Evolutionary conservation across 1,139 yeast genomes (phyloP), one percentile per base, ranked within the genome.

Genomic region (Pneumocystis sp.): DNA sequence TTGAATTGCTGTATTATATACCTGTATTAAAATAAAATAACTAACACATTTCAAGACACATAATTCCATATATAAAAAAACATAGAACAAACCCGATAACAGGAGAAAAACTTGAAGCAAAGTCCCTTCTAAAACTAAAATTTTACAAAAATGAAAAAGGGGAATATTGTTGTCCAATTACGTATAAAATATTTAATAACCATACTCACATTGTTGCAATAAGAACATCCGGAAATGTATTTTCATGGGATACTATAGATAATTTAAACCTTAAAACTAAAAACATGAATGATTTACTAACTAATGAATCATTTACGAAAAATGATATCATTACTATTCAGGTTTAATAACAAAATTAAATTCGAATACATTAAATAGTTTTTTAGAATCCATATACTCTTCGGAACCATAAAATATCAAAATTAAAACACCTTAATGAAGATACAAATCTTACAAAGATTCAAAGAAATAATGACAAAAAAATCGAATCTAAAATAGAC

Each of bases 1-100:
- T 72, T 69, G 79, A 76, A 66, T 68, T 74, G 45, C 69, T 50
- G 57, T 50, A 70, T 62, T 68, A 35, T 25, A 67, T 39, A n/a
- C 12, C 25, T n/a, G 4, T 40, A 8, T 25, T 19, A 10, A 59
- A 45, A n/a, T 29, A 56, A 25, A 35, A n/a, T 37, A 25, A 42
- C 50, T 67, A 29, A 67, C 60, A 21, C 31, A 21, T 29, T 19
- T 3, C 17, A 34, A 67, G 70, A 56, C 74, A 75, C 62, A 71
- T 76, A 35, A 67, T 74, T 56, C 76, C 76, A 1, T 75, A 71
- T 69, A 65, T 76, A n/a, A 69, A 71, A 56, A 74, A 72, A 64
- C 70, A 72, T 59, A 68, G 70, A 1, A 69, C 69, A 45, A 75
- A 76, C 65, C 78, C 79, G 1, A 74, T 74, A 8, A 74, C 75